Conservation (phyloP, 192 early-diverging fungal genomes). For the Endogone sp. region DNA sequence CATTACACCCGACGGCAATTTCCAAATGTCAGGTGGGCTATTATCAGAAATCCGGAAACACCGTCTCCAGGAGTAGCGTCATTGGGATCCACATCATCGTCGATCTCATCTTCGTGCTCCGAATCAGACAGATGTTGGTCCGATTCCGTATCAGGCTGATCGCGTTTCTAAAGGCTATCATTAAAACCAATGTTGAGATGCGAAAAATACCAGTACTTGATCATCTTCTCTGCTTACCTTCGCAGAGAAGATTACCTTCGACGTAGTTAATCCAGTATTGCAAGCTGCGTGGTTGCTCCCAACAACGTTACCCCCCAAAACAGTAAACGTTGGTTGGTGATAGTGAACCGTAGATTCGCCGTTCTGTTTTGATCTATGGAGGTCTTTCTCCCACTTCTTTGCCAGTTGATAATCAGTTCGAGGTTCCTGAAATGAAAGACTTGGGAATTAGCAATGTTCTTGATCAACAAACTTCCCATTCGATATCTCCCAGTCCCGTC, state of each 20-base stretch:
- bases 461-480: neutral
- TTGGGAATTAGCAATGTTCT: slow-evolving; percentile 7
- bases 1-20: neutral
- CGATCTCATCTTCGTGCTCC: neutral
- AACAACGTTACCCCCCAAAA: too few species aligned
- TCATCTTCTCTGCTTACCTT: neutral
- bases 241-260: too few species aligned
- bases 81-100: neutral
- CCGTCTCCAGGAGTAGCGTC: neutral
- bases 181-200: too few species aligned
- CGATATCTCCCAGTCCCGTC: neutral
- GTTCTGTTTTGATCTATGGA: too few species aligned
- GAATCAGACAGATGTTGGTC: neutral
- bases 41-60: neutral
- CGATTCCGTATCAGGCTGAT: neutral
- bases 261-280: too few species aligned
- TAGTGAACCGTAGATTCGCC: too few species aligned
- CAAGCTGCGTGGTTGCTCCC: too few species aligned
- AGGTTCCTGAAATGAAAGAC: neutral
- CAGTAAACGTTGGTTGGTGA: too few species aligned
- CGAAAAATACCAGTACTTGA: neutral
- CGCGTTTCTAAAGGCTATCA: neutral
- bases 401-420: neutral
- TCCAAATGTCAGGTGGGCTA: neutral
- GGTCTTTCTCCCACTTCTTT: neutral